Evolutionary conservation across 352 stramenopile species (phyloP), one percentile per base, ranked within the genome.

Genomic region (Phytophthora pistaciae): DNA sequence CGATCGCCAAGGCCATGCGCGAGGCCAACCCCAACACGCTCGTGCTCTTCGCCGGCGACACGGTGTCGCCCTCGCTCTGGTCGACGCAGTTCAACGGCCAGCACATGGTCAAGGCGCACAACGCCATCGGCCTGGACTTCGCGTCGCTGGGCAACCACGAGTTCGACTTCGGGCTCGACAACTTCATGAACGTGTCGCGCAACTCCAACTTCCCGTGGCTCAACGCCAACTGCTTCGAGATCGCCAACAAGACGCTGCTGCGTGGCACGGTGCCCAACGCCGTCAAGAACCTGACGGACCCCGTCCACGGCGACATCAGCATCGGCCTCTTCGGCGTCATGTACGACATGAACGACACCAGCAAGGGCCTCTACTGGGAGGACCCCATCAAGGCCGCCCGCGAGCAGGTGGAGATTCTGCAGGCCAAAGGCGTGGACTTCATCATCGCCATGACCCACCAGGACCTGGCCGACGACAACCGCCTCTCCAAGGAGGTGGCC

Each of bases 21-120:
- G 60, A 60, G 5, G 73, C 74, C 31, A 91, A 91, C 72, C 73
- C 80, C 23, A 92, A 92, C 63, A 90, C 68, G 49, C 76, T 95
- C 50, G 88, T 95, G 73, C 72, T 95, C 18, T 94, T 95, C 56
- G 84, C 87, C 0, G 85, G 87, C 1, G 87, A 95, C 64, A 95
- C 87, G 10, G 91, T 95, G 66, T 91, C 84, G n/a, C 87, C 87
- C 23, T 93, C 87, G 68, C 84, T 95, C 36, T 95, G 87, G 87
- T 93, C 87, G 13, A 82, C 82, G 13, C 84, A 92, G 64, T 92
- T 95, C 77, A 83, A 89, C 40, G 87, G 87, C 29, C 82, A 91
- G 74, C 87, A 95, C 66, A 95, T 95, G 87, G 72, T 90, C 9
- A 80, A 90, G 42, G 85, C 87, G 3, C 85, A 94, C 75, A 93